Percentiles rank a stretch among this genome's conserved stretches.
Evolutionary conservation across 2,329 filamentous ascomycete genomes (phyloP).

Genomic region (Stemphylium lycopersici): DNA sequence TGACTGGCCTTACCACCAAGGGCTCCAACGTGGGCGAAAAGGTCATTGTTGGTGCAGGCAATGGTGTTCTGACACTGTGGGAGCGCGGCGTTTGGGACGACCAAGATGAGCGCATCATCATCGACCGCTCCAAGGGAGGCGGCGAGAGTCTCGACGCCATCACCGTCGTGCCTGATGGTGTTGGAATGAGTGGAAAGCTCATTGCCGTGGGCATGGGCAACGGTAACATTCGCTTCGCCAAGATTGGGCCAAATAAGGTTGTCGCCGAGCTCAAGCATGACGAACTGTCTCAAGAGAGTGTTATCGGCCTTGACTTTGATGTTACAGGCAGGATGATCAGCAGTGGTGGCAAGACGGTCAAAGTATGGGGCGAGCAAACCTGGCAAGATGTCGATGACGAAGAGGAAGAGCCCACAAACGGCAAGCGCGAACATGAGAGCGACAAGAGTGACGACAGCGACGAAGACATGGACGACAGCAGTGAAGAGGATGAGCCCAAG

Average conservation of each 20-base stretch:
- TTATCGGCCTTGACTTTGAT: constrained; percentile 83
- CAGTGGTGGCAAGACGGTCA: constrained; percentile 83
- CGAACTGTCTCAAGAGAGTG: constrained; percentile 74
- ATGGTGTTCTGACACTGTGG: constrained; percentile 88
- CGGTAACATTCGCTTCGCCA: constrained; percentile 77
- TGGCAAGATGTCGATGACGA: constrained; percentile 57
- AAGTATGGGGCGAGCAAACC: constrained; percentile 85
- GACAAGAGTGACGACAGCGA: constrained; percentile 47
- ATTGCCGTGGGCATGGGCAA: constrained; percentile 83
- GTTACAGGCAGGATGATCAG: constrained; percentile 85
- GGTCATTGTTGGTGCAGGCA: constrained; percentile 76
- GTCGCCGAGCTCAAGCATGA: constrained; percentile 74
- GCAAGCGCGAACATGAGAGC: constrained; percentile 47
- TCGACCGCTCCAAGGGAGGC: constrained; percentile 67
- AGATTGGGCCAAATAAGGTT: constrained; percentile 75
- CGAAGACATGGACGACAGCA: constrained; percentile 48
- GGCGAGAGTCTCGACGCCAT: constrained; percentile 85
- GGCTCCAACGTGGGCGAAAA: constrained; percentile 74
- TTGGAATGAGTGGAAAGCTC: constrained; percentile 71
- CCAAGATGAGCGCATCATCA: constrained; percentile 84
- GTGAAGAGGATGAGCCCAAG: constrained; percentile 53
- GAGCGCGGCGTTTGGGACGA: constrained; percentile 95
- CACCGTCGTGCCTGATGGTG: constrained; percentile 70
- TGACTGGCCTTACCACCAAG: constrained; percentile 75
- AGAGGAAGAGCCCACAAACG: constrained; percentile 54